These are phyloP conservation scores for Dryas octopetala DNA, from an alignment of 306 rosid species.

Conservation along the genomic window DNA sequence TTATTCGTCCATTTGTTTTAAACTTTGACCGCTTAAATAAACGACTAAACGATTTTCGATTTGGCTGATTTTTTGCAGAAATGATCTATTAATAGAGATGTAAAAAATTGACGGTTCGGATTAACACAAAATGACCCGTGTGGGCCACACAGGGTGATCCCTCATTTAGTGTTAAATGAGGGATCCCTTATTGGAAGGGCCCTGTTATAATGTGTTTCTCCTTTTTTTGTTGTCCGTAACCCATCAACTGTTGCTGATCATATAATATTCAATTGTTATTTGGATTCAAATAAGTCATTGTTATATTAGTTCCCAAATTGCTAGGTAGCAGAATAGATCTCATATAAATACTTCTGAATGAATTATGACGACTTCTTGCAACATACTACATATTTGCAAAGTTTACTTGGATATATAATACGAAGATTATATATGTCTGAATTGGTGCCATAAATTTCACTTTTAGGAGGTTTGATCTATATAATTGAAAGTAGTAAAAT, in stretches of 20 bases:
- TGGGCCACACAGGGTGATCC: too few relatives aligned
- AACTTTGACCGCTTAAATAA: too few relatives aligned
- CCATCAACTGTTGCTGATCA: not conserved
- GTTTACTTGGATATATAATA: not conserved
- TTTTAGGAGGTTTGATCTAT: not conserved
- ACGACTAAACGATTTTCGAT: too few relatives aligned
- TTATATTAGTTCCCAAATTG: not conserved
- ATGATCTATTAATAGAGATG: too few relatives aligned
- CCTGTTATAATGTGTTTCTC: not conserved
- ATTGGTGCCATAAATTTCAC: not conserved
- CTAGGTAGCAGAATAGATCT: not conserved
- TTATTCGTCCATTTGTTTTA: too few relatives aligned
- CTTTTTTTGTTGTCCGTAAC: not conserved
- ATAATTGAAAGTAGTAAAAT: not conserved
- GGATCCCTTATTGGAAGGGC: too few relatives aligned
- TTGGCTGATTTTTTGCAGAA: too few relatives aligned
- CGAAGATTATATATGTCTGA: not conserved
- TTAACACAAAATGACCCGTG: too few relatives aligned
- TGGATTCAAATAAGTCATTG: not conserved
- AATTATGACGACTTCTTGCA: not conserved
- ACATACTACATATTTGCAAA: not conserved
- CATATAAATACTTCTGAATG: not conserved
- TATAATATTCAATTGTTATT: not conserved
- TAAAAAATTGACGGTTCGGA: too few relatives aligned
- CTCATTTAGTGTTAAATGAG: too few relatives aligned